These are phyloP conservation scores for Fusarium phyllophilum DNA, from an alignment of 2,329 filamentous ascomycete species.

Conservation along the genomic window DNA sequence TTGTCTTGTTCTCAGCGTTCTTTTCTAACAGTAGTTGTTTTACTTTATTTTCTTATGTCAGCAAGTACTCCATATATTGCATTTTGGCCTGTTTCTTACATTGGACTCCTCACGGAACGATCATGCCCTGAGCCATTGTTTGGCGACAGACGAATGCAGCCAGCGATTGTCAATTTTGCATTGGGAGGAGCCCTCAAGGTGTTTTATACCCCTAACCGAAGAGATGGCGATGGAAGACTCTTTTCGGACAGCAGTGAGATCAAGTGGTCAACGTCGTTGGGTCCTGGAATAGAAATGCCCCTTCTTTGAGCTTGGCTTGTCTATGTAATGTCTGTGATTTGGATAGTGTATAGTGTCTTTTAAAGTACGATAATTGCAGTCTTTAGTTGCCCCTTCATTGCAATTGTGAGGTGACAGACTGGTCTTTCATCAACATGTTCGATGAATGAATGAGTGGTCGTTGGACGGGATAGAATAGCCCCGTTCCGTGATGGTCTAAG, in stretches of 20 bases:
- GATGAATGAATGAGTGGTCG: background rate
- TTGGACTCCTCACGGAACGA: constrained; percentile 18
- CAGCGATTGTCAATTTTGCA: constrained; percentile 32
- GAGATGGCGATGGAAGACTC: constrained; percentile 28
- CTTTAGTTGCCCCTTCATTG: background rate
- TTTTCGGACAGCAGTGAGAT: constrained; percentile 28
- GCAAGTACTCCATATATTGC: constrained; percentile 37
- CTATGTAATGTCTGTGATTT: constrained; percentile 42
- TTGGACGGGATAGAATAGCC: constrained; percentile 1
- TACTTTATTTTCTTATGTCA: constrained; percentile 33
- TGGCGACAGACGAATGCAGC: constrained; percentile 23
- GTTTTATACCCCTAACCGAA: constrained; percentile 30
- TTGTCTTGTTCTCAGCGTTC: constrained; percentile 28
- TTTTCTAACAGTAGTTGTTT: constrained; percentile 30
- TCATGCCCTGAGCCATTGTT: constrained; percentile 19
- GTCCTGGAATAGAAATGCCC: constrained; percentile 19
- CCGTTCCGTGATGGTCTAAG: background rate
- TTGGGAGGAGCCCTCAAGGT: constrained; percentile 27
- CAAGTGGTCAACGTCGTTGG: constrained; percentile 16
- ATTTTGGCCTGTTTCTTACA: constrained; percentile 28
- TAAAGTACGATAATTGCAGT: constrained; percentile 22
- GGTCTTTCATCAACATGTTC: background rate
- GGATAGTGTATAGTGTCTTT: constrained; percentile 39
- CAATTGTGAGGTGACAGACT: background rate
- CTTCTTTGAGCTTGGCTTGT: constrained; percentile 31